These are phyloP conservation scores for Terana coerulea DNA, from an alignment of 768 basidiomycete species.

Conservation along the genomic window DNA sequence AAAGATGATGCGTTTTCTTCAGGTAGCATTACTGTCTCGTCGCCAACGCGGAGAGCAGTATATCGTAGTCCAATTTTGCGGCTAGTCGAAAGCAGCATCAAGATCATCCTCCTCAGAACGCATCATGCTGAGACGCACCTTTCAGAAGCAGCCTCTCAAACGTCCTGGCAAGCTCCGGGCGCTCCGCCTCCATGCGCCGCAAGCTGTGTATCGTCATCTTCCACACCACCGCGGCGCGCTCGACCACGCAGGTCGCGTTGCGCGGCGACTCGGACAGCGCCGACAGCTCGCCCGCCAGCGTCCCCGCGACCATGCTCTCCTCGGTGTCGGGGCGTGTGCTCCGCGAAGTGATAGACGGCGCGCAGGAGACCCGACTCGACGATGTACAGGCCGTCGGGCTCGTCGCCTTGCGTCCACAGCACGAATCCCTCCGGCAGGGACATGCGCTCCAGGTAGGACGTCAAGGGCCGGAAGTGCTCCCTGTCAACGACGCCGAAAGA, in stretches of 20 bases:
- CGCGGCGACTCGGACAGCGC: slow-evolving; percentile 74
- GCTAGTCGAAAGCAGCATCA: neutral
- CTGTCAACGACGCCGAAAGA: slow-evolving; percentile 59
- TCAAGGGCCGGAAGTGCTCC: slow-evolving; percentile 57
- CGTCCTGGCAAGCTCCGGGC: slow-evolving; percentile 58
- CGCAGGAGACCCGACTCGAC: slow-evolving; percentile 84
- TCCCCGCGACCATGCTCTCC: slow-evolving; percentile 93
- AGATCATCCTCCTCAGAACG: neutral
- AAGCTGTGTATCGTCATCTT: slow-evolving; percentile 60
- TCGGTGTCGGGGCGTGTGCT: slow-evolving; percentile 63
- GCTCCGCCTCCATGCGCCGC: slow-evolving; percentile 58
- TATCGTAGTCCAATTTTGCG: slow-evolving; percentile 8
- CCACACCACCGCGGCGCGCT: slow-evolving; percentile 79
- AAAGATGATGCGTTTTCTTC: neutral
- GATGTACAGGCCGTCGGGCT: slow-evolving; percentile 81
- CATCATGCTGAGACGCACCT: too few relatives aligned
- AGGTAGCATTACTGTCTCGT: neutral
- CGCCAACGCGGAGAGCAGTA: slow-evolving; percentile 2
- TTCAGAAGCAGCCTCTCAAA: slow-evolving; percentile 73
- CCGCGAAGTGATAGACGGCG: slow-evolving; percentile 75
- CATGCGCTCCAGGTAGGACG: slow-evolving; percentile 67
- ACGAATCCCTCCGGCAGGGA: slow-evolving; percentile 52
- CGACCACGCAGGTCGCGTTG: slow-evolving; percentile 84
- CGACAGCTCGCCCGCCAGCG: slow-evolving; percentile 87
- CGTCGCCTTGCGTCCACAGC: slow-evolving; percentile 77